These are phyloP conservation scores for Vitis rupestris DNA, from an alignment of 164 flowering plant genomes.

Conservation along the genomic window DNA sequence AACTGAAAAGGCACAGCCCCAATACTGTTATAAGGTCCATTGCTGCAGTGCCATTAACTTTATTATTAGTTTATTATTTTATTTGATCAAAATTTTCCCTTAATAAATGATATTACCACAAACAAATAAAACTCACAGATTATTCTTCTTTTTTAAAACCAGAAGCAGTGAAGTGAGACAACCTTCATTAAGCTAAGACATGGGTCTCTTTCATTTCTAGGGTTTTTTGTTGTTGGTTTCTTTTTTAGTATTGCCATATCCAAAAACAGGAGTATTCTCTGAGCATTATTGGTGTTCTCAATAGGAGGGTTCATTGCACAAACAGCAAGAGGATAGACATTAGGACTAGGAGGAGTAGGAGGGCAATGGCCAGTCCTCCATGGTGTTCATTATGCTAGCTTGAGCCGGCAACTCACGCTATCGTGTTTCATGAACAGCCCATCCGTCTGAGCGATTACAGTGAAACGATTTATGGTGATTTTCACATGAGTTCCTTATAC, in stretches of 20 bases:
- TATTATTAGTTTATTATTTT: background rate
- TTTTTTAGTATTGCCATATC: background rate
- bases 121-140: background rate
- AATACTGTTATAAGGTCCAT: slow-evolving; percentile 15
- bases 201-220: slow-evolving; percentile 11
- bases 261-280: background rate
- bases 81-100: too few species aligned
- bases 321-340: background rate
- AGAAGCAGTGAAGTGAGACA: background rate
- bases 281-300: slow-evolving; percentile 5
- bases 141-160: background rate
- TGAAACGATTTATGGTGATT: background rate
- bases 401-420: background rate
- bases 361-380: too few species aligned
- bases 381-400: too few species aligned
- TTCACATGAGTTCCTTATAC: background rate
- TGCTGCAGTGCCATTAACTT: background rate
- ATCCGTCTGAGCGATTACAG: background rate
- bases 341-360: too few species aligned
- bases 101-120: background rate
- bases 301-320: slow-evolving; percentile 6
- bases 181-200: background rate
- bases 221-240: slow-evolving; percentile 9
- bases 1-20: slow-evolving; percentile 1
- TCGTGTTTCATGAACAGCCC: slow-evolving; percentile 2